A percentile compares a stretch with the other conserved stretches of the same genome.
These are phyloP conservation scores for Arachnopeziza araneosa DNA, from an alignment of 2,329 filamentous ascomycete genomes.

Conservation along the genomic window DNA sequence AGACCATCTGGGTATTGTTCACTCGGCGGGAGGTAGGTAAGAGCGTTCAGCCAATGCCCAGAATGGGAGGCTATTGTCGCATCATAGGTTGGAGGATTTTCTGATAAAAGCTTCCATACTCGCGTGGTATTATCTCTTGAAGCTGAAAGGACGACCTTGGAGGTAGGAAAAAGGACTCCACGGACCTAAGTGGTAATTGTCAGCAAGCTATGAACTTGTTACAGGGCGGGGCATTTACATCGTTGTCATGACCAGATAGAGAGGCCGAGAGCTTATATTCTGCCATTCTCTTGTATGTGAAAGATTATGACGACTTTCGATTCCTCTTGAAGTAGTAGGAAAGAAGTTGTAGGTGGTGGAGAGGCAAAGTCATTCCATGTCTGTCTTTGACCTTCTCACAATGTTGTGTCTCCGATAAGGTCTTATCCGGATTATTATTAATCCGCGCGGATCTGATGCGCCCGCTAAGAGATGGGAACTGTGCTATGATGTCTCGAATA, in stretches of 20 bases:
- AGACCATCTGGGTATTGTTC: slow-evolving; percentile 66
- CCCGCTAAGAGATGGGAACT: not conserved
- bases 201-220: not conserved
- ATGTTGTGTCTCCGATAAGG: not conserved
- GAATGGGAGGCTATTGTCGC: slow-evolving; percentile 73
- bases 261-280: slow-evolving; percentile 93
- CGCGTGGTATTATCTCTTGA: slow-evolving; percentile 90
- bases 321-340: not conserved
- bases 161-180: slow-evolving; percentile 70
- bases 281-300: slow-evolving; percentile 47
- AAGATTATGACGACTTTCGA: not conserved
- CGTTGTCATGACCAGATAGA: slow-evolving; percentile 83
- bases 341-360: not conserved
- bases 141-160: slow-evolving; percentile 71
- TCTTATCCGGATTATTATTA: not conserved
- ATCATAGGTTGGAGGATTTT: slow-evolving; percentile 67
- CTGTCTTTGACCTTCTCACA: not conserved
- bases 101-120: slow-evolving; percentile 67
- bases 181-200: slow-evolving; percentile 60
- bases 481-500: not conserved
- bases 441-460: not conserved
- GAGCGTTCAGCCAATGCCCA: slow-evolving; percentile 79
- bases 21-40: slow-evolving; percentile 70
- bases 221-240: slow-evolving; percentile 55
- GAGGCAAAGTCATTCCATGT: slow-evolving; percentile 7